Evolutionary conservation across 495 filamentous ascomycete genomes (phyloP).

Genomic region (Xylaria flabelliformis): DNA sequence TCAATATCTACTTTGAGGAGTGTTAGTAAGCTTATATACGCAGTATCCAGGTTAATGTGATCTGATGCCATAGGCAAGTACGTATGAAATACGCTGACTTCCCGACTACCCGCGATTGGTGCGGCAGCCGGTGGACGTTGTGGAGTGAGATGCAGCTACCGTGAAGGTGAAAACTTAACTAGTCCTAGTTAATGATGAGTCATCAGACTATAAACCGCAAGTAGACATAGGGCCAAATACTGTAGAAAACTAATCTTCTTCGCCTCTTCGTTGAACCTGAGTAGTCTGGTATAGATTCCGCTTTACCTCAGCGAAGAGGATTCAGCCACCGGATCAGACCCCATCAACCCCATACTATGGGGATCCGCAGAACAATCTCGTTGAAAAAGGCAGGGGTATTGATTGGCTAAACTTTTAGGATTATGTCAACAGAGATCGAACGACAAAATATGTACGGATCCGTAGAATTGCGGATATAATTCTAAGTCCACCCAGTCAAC

Average conservation of each 20-base stretch:
- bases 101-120: neutral
- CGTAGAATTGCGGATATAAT: too few relatives aligned
- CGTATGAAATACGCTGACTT: neutral
- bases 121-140: neutral
- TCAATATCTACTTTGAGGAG: neutral
- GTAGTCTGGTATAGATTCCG: too few relatives aligned
- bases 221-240: neutral
- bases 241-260: neutral
- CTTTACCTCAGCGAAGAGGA: too few relatives aligned
- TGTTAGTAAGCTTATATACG: neutral
- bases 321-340: too few relatives aligned
- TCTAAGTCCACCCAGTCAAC: too few relatives aligned
- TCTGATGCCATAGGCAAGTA: neutral
- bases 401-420: too few relatives aligned
- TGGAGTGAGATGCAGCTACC: neutral
- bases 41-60: neutral
- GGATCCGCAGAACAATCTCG: too few relatives aligned
- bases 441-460: too few relatives aligned
- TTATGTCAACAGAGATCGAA: too few relatives aligned
- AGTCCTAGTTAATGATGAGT: neutral
- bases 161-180: neutral
- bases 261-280: neutral
- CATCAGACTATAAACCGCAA: neutral
- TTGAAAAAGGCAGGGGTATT: too few relatives aligned
- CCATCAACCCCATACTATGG: too few relatives aligned